Base-by-base conservation (phyloP, 2,329 filamentous ascomycete species). In the Tolypocladium nubicola region DNA sequence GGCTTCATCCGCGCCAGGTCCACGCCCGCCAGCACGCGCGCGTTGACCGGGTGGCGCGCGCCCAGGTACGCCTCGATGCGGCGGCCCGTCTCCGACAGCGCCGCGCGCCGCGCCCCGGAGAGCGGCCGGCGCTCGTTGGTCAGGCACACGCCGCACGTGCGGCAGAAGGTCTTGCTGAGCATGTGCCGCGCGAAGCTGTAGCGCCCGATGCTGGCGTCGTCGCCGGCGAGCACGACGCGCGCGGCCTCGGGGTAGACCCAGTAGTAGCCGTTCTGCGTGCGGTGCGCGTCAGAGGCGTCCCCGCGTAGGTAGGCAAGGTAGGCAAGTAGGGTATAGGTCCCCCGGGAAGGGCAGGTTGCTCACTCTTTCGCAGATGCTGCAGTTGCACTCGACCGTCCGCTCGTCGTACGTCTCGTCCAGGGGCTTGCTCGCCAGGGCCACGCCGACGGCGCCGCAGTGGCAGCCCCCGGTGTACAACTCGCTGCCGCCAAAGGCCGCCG, bases 361-460 rank as follows among this genome's bases (percentile, higher is more conserved):
- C 67, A 76, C 75, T 54, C 75, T 68, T 47, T 66, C 64, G 65
- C 78, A 81, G 61, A 74, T 72, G 63, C 78, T 81, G 70, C 79
- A 82, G 65, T 79, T 77, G 68, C 79, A 81, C 54, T 79, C 75
- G 1, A 67, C 30, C 6, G 72, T 60, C 1, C 14, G 54, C 14
- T 69, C 70, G 3, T 65, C 56, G 35, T 60, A 70, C 13, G 64
- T 73, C 63, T 66, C 70, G 62, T 76, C 71, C 11, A 81, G 62
- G 1, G 76, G 72, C 60, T 73, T 73, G 57, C 69, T 69, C 54
- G 69, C 72, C 40, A 80, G 45, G 1, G 76, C 75, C 1, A 79
- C 56, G 19, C 68, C 74, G 30, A 82, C 69, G 23, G 73, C 73
- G 35, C 79, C 79, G 64, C 79, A 82, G 66, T 82, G 79, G 64